A percentile compares a stretch with the other conserved stretches of the same genome.
phyloP scores from a whole-genome alignment of 2,329 filamentous ascomycete species.

The Sclerotinia minor region DNA sequence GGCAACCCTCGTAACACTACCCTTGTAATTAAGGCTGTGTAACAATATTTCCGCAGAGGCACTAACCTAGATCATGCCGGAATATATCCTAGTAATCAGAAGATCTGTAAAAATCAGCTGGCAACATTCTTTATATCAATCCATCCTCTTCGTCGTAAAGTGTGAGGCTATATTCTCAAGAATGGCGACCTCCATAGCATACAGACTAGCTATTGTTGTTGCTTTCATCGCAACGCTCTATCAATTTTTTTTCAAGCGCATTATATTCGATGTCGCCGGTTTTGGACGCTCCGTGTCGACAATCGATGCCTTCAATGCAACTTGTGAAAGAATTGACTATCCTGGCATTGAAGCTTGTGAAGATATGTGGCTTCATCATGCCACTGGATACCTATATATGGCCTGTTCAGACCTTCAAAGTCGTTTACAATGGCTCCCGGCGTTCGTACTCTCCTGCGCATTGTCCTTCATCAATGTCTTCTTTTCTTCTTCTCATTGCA shows the following conservation, averaged over 20 bases:
- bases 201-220: slow-evolving; percentile 28
- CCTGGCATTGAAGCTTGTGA: slow-evolving; percentile 38
- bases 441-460: slow-evolving; percentile 30
- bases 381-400: slow-evolving; percentile 37
- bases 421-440: slow-evolving; percentile 36
- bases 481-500: background rate
- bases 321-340: slow-evolving; percentile 35
- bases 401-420: slow-evolving; percentile 36
- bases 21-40: too few species aligned
- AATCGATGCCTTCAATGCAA: slow-evolving; percentile 41
- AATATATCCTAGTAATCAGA: too few species aligned
- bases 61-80: too few species aligned
- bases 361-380: slow-evolving; percentile 40
- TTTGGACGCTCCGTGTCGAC: slow-evolving; percentile 39
- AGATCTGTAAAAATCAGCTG: too few species aligned
- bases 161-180: background rate
- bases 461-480: background rate
- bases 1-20: too few species aligned
- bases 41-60: too few species aligned
- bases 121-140: background rate
- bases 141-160: background rate
- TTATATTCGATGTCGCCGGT: slow-evolving; percentile 41
- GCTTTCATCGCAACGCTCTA: slow-evolving; percentile 38
- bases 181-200: slow-evolving; percentile 28
- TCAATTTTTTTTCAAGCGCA: slow-evolving; percentile 39